These are phyloP conservation scores for Articulospora tetracladia DNA, from an alignment of 495 filamentous ascomycete species.

Conservation along the genomic window DNA sequence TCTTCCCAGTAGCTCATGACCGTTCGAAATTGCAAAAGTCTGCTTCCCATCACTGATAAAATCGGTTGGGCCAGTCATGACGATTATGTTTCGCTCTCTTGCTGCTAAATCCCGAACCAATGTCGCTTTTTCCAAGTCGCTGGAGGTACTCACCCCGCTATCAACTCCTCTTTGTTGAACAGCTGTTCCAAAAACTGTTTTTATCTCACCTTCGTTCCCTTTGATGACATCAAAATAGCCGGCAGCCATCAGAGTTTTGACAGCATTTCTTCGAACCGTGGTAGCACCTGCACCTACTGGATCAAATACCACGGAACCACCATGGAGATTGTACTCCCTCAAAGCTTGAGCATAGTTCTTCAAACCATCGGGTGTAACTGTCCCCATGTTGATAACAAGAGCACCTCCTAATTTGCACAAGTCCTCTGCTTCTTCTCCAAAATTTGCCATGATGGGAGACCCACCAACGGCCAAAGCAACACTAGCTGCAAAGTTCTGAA, in stretches of 20 bases:
- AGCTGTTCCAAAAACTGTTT: constrained; percentile 49
- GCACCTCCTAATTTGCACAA: constrained; percentile 61
- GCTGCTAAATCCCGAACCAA: constrained; percentile 63
- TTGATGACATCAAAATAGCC: constrained; percentile 89
- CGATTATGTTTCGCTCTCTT: constrained; percentile 67
- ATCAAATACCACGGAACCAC: constrained; percentile 78
- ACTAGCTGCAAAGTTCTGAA: constrained; percentile 91
- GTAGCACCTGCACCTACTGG: constrained; percentile 92
- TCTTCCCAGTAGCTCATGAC: constrained; percentile 69
- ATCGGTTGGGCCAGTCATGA: constrained; percentile 81
- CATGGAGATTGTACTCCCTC: constrained; percentile 72
- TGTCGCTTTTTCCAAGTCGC: constrained; percentile 47
- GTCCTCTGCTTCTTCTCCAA: constrained; percentile 78
- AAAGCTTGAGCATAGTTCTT: constrained; percentile 56
- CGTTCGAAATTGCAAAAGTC: constrained; percentile 68
- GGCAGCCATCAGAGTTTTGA: constrained; percentile 64
- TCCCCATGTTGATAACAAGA: constrained; percentile 94
- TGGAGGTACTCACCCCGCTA: constrained; percentile 56
- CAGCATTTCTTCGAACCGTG: constrained; percentile 60
- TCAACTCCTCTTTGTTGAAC: constrained; percentile 88
- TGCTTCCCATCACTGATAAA: constrained; percentile 70
- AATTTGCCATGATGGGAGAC: constrained; percentile 91
- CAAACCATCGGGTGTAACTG: constrained; percentile 67
- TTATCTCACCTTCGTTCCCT: constrained; percentile 90
- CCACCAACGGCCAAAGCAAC: constrained; percentile 80